Evolutionary conservation across 768 basidiomycete species (phyloP).

Genomic region (Pholiota conissans): DNA sequence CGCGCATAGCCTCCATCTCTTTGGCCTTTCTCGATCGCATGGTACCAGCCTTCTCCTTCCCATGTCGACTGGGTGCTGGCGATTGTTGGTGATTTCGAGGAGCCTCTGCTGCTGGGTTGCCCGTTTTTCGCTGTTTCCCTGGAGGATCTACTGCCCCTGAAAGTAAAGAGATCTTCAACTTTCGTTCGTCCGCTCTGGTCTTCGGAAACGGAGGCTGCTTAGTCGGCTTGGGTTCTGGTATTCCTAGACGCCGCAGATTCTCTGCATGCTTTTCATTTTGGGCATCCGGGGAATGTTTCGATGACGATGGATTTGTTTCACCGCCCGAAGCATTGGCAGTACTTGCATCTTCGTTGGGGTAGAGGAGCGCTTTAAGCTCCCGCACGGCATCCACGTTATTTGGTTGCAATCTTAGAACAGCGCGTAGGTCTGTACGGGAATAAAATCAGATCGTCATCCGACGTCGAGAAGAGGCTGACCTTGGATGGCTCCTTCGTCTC

Average conservation of each 20-base stretch:
- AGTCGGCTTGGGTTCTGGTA: slow-evolving; percentile 38
- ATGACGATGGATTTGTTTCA: slow-evolving; percentile 23
- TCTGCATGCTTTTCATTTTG: slow-evolving; percentile 19
- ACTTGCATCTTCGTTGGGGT: slow-evolving; percentile 19
- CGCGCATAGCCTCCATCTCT: slow-evolving; percentile 34
- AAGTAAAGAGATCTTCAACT: slow-evolving; percentile 51
- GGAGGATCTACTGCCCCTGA: slow-evolving; percentile 8
- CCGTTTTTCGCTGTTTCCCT: slow-evolving; percentile 12
- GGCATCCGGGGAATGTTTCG: slow-evolving; percentile 15
- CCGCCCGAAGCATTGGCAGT: slow-evolving; percentile 12
- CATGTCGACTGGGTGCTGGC: slow-evolving; percentile 15
- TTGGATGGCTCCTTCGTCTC: slow-evolving; percentile 57
- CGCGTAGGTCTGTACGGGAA: slow-evolving; percentile 51
- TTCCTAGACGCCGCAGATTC: slow-evolving; percentile 30
- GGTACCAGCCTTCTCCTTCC: slow-evolving; percentile 30
- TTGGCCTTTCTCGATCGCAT: slow-evolving; percentile 26
- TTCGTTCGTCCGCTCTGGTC: slow-evolving; percentile 49
- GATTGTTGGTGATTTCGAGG: neutral
- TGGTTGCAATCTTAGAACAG: slow-evolving; percentile 61
- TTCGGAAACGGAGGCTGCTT: slow-evolving; percentile 56
- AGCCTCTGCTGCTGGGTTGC: neutral
- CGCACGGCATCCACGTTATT: slow-evolving; percentile 60
- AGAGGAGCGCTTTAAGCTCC: slow-evolving; percentile 49
- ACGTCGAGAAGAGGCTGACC: slow-evolving; percentile 33
- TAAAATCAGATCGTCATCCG: neutral